Evolutionary conservation across 768 basidiomycete species (phyloP).

Genomic region (Boletus edulis): DNA sequence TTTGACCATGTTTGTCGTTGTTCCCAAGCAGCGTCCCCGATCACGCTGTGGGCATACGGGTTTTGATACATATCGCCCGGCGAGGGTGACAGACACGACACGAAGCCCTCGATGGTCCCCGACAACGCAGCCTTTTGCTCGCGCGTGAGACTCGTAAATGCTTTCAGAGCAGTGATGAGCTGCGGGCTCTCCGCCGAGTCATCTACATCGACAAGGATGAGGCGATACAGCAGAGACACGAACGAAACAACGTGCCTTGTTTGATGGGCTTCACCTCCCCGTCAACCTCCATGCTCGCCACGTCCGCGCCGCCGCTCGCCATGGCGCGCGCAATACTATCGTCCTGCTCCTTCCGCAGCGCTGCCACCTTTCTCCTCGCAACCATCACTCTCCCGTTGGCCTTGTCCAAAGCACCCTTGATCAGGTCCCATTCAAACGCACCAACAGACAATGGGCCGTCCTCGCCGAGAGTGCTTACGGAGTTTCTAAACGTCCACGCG

Average conservation of each 20-base stretch:
- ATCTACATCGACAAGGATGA: constrained; percentile 29
- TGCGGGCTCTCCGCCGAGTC: constrained; percentile 63
- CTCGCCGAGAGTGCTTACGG: constrained; percentile 35
- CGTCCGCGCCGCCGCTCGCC: constrained; percentile 54
- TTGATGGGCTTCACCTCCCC: constrained; percentile 65
- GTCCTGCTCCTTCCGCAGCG: constrained; percentile 85
- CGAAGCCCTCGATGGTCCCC: constrained; percentile 73
- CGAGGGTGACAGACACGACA: constrained; percentile 53
- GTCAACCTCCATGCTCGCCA: constrained; percentile 61
- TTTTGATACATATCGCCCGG: constrained; percentile 45
- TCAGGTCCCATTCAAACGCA: constrained; percentile 80
- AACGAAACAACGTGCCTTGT: constrained; percentile 24
- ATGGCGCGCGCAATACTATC: constrained; percentile 75
- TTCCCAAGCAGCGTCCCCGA: constrained; percentile 68
- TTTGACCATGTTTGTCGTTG: constrained; percentile 66
- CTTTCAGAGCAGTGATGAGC: constrained; percentile 69
- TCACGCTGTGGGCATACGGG: constrained; percentile 50
- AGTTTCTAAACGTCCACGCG: constrained; percentile 72
- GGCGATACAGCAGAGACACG: background rate
- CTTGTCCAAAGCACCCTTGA: constrained; percentile 84
- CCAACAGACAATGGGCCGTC: constrained; percentile 40
- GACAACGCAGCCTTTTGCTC: constrained; percentile 78
- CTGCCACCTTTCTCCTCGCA: constrained; percentile 69
- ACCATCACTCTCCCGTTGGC: constrained; percentile 84
- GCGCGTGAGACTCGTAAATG: constrained; percentile 65